phyloP scores from a whole-genome alignment of 2,329 filamentous ascomycete genomes.

The Cylindrodendrum hubeiense region DNA sequence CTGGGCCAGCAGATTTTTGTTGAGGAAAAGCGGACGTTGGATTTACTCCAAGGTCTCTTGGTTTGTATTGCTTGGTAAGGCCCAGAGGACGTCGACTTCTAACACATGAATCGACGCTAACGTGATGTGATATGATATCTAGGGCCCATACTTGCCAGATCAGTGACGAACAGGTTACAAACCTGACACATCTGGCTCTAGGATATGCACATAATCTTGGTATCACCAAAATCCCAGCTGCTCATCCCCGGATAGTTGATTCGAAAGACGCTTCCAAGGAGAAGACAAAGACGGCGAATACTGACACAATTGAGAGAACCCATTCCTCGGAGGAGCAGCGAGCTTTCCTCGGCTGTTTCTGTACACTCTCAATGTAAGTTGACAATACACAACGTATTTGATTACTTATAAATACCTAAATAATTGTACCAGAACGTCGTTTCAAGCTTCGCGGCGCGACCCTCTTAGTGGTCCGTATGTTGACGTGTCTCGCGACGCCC shows the following conservation, averaged over 20 bases:
- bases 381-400: neutral
- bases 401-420: neutral
- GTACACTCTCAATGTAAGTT: slow-evolving; percentile 54
- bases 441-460: slow-evolving; percentile 52
- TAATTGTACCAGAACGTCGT: slow-evolving; percentile 46
- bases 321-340: slow-evolving; percentile 54
- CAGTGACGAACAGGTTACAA: slow-evolving; percentile 51
- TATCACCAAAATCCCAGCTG: slow-evolving; percentile 42
- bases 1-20: slow-evolving; percentile 57
- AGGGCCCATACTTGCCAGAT: slow-evolving; percentile 53
- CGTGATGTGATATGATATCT: neutral
- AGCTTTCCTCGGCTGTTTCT: slow-evolving; percentile 55
- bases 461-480: slow-evolving; percentile 49
- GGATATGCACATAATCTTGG: slow-evolving; percentile 57
- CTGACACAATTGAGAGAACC: slow-evolving; percentile 34
- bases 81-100: neutral
- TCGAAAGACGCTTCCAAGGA: slow-evolving; percentile 22
- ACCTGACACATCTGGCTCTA: slow-evolving; percentile 54
- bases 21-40: slow-evolving; percentile 55
- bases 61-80: slow-evolving; percentile 60
- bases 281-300: slow-evolving; percentile 29
- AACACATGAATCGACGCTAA: neutral
- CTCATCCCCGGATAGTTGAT: slow-evolving; percentile 22
- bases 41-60: slow-evolving; percentile 61
- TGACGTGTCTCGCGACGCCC: slow-evolving; percentile 48